Evolutionary conservation across 169 alveolate species (phyloP), one percentile per base, ranked within the genome.

Genomic region (Babesia ovis): DNA sequence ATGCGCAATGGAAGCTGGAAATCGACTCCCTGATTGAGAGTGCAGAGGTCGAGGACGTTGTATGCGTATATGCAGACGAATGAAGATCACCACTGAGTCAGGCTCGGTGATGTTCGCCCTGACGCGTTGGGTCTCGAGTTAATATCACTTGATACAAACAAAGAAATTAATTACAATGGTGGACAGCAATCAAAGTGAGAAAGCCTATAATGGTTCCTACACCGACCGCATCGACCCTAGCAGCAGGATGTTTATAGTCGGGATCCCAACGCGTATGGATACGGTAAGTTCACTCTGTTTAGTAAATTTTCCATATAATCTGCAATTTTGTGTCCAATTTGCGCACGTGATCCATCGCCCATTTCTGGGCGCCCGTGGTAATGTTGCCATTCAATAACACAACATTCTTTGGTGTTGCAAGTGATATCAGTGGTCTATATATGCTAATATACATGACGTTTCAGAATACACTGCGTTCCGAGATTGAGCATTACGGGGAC

Each of bases 401-500:
- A n/a, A n/a, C n/a, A n/a, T n/a, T n/a, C n/a, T n/a, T n/a, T n/a
- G n/a, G n/a, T n/a, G n/a, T n/a, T n/a, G n/a, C n/a, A n/a, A n/a
- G n/a, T n/a, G n/a, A n/a, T n/a, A n/a, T n/a, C n/a, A 11, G 12
- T 51, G 5, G 32, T 3, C 5, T 51, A 0, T 27, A 20, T 51
- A 20, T 4, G 66, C 41, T 39, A 14, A 9, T 39, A 14, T 39
- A 39, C 14, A 39, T 39, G 14, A 55, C 45, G 43, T 5, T 18
- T 25, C 56, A 81, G 82, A 83, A 56, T 8, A 57, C 82, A 55
- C 69, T 89, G 51, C 80, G 66, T 31, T 56, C 74, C 35, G 61
- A 84, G 51, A 54, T 85, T 37, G 82, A 84, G 58, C 51, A 77
- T 55, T 82, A 64, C 53, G 94, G 94, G 20, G 85, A 83, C 58